Evolutionary conservation across 1,284 basidiomycete species (phyloP).

Genomic region (Ustilago tritici): DNA sequence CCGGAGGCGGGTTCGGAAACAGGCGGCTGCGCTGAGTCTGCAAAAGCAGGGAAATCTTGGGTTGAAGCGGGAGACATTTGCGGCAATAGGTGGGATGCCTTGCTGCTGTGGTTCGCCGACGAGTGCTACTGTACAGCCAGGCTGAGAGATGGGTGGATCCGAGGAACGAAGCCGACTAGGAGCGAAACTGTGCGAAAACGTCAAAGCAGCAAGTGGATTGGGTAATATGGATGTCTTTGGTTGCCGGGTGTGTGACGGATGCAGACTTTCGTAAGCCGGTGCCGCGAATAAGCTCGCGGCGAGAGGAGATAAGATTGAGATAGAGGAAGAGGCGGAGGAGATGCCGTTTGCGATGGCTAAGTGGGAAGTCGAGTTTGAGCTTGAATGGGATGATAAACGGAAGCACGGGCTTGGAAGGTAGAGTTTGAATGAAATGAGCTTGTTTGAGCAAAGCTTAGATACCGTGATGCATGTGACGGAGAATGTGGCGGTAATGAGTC

Average conservation of each 20-base stretch:
- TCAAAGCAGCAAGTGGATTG: neutral
- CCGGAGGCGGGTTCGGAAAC: neutral
- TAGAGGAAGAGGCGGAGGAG: neutral
- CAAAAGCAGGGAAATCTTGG: constrained; percentile 2
- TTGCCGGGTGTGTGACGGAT: neutral
- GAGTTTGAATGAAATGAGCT: constrained; percentile 9
- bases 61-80: constrained; percentile 30
- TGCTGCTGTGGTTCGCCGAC: neutral
- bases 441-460: constrained; percentile 2
- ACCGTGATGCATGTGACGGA: neutral
- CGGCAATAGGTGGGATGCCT: neutral
- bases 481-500: neutral
- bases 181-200: neutral
- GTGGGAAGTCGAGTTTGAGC: neutral
- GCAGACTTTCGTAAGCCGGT: constrained; percentile 4
- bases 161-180: neutral
- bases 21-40: neutral
- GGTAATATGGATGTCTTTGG: neutral
- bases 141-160: neutral
- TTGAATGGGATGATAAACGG: neutral
- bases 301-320: neutral
- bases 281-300: neutral
- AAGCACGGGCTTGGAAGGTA: constrained; percentile 3
- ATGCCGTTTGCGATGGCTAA: neutral
- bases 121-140: neutral